These are phyloP conservation scores for Catunica adiposa DNA, from an alignment of 2,329 filamentous ascomycete species.

Conservation along the genomic window DNA sequence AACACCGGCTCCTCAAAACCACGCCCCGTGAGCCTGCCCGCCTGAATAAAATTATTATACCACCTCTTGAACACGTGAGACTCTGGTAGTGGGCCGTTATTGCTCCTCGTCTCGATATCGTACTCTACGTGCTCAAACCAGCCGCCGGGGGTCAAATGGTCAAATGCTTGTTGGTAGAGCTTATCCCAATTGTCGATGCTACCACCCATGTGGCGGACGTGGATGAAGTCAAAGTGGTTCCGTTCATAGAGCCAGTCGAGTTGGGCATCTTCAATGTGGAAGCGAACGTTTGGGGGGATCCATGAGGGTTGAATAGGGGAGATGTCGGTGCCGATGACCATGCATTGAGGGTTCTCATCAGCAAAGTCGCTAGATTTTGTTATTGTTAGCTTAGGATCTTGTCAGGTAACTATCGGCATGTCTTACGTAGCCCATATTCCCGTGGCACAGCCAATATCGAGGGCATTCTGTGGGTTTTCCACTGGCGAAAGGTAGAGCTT, in stretches of 20 bases:
- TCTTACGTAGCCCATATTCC: slow-evolving; percentile 38
- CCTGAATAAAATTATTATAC: slow-evolving; percentile 18
- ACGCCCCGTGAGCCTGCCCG: slow-evolving; percentile 19
- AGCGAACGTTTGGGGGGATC: slow-evolving; percentile 27
- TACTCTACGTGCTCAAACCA: slow-evolving; percentile 21
- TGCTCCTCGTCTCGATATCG: slow-evolving; percentile 14
- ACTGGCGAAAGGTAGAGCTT: slow-evolving; percentile 18
- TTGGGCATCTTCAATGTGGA: slow-evolving; percentile 23
- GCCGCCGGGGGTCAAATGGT: slow-evolving; percentile 29
- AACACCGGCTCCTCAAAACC: slow-evolving; percentile 17
- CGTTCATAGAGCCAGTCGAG: slow-evolving; percentile 28
- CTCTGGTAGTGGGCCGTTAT: slow-evolving; percentile 12
- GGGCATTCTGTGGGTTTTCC: slow-evolving; percentile 16
- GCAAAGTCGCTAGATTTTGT: slow-evolving; percentile 29
- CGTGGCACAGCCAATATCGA: slow-evolving; percentile 40
- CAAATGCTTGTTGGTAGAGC: slow-evolving; percentile 34
- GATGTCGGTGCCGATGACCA: slow-evolving; percentile 36
- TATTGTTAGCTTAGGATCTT: no score
- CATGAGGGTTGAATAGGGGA: slow-evolving; percentile 39
- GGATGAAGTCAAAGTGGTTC: slow-evolving; percentile 40
- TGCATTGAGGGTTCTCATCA: slow-evolving; percentile 27
- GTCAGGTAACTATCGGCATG: slow-evolving; percentile 19
- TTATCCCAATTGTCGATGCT: slow-evolving; percentile 38
- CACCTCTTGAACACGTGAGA: slow-evolving; percentile 19
- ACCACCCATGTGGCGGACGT: slow-evolving; percentile 40